These are phyloP conservation scores for Mycosarcoma mackinlayi DNA, from an alignment of 1,284 basidiomycete species.

Conservation along the genomic window DNA sequence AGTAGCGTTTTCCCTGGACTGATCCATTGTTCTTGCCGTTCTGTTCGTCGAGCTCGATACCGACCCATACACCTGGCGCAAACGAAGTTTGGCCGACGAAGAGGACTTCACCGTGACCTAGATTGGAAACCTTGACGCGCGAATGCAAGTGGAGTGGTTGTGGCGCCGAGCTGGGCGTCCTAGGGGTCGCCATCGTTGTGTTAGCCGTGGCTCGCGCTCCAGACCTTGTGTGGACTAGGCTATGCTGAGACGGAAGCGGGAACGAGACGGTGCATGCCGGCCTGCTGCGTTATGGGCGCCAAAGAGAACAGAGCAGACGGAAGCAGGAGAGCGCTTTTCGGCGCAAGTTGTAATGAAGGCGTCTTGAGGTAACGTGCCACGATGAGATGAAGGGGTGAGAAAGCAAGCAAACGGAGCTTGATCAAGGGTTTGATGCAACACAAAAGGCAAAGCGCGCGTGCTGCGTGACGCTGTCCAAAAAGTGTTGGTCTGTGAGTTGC, in stretches of 20 bases:
- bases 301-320: background rate
- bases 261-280: slow-evolving; percentile 5
- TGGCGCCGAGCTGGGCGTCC: slow-evolving; percentile 19
- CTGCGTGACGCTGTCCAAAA: background rate
- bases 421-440: slow-evolving; percentile 7
- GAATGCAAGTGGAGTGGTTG: slow-evolving; percentile 56
- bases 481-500: slow-evolving; percentile 30
- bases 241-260: background rate
- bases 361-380: slow-evolving; percentile 3
- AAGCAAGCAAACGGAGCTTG: background rate
- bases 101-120: slow-evolving; percentile 83
- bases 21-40: slow-evolving; percentile 96
- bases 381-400: slow-evolving; percentile 2
- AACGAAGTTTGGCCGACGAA: slow-evolving; percentile 87
- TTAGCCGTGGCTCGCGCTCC: background rate
- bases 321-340: background rate
- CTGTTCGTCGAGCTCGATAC: slow-evolving; percentile 79
- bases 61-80: slow-evolving; percentile 91
- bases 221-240: background rate
- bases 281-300: too few relatives aligned
- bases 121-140: slow-evolving; percentile 57
- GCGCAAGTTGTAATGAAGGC: background rate
- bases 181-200: slow-evolving; percentile 22
- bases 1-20: slow-evolving; percentile 85
- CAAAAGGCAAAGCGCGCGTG: background rate